Conservation (phyloP, 495 filamentous ascomycete species). For the Rhypophila decipiens region DNA sequence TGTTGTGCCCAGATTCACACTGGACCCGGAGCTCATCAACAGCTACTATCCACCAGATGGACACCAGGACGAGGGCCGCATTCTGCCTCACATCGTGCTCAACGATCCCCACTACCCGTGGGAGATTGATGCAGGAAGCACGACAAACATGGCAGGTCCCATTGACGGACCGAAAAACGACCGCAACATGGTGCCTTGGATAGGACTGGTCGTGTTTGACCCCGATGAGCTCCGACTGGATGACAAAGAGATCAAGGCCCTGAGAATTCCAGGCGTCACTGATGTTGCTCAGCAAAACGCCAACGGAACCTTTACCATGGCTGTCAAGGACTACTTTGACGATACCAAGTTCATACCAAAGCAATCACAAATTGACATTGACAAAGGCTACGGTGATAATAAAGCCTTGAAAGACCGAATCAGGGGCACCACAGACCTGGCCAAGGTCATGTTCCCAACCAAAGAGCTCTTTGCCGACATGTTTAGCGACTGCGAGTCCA, state of each 20-base stretch:
- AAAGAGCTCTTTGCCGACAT: background rate
- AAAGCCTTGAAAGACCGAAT: background rate
- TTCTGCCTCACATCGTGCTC: constrained; percentile 45
- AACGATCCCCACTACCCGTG: constrained; percentile 45
- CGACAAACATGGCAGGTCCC: background rate
- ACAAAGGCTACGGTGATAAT: background rate
- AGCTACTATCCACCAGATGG: constrained; percentile 37
- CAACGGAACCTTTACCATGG: background rate
- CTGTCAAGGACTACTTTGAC: background rate
- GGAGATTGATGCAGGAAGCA: constrained; percentile 23
- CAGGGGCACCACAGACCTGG: background rate
- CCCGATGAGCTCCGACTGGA: constrained; percentile 20
- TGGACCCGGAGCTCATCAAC: constrained; percentile 26
- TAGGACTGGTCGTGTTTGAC: constrained; percentile 33
- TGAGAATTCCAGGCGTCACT: background rate
- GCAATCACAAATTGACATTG: background rate
- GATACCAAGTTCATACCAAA: background rate
- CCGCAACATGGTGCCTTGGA: constrained; percentile 29
- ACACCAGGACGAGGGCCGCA: constrained; percentile 22
- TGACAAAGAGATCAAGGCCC: background rate
- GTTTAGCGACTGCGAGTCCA: background rate
- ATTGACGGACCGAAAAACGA: constrained; percentile 5
- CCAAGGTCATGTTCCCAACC: background rate
- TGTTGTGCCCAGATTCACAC: constrained; percentile 24
- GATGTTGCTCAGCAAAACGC: background rate